phyloP scores from a whole-genome alignment of 2,329 filamentous ascomycete species.

The Apiospora aurea region DNA sequence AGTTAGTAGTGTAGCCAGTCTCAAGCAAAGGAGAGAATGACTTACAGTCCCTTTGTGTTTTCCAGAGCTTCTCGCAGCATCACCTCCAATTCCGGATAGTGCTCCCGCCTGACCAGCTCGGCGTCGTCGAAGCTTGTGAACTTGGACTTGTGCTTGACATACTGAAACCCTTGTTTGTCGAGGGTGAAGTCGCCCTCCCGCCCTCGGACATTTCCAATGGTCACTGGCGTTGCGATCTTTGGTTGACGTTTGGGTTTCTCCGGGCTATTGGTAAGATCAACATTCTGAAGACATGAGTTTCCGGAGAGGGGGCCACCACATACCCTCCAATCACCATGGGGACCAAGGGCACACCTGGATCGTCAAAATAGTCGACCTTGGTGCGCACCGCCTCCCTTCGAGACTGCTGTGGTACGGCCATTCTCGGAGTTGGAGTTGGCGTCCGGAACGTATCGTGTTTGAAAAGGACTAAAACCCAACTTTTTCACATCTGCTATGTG shows the following conservation, averaged over 20 bases:
- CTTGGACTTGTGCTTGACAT: conserved; percentile 18
- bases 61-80: conserved; percentile 4
- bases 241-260: conserved; percentile 21
- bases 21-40: not conserved
- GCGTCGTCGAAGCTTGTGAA: conserved; percentile 10
- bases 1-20: not conserved
- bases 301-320: not conserved
- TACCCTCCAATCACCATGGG: conserved; percentile 23
- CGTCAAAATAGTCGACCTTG: conserved; percentile 21
- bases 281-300: not conserved
- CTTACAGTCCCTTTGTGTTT: conserved; percentile 22
- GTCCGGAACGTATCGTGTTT: not conserved
- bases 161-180: conserved; percentile 21
- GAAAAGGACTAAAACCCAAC: not conserved
- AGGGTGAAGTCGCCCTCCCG: conserved; percentile 6
- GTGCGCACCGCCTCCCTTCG: not conserved
- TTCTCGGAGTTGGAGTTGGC: not conserved
- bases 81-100: conserved; percentile 16
- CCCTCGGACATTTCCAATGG: conserved; percentile 5
- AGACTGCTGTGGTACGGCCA: not conserved
- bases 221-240: not conserved
- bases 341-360: conserved; percentile 13
- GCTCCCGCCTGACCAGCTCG: conserved; percentile 13
- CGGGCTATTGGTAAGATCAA: not conserved
- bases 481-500: not conserved